Percentiles rank a stretch among this genome's conserved stretches.
Conservation (phyloP, 2,329 filamentous ascomycete genomes). For the Chaetomiaceae sp. region DNA sequence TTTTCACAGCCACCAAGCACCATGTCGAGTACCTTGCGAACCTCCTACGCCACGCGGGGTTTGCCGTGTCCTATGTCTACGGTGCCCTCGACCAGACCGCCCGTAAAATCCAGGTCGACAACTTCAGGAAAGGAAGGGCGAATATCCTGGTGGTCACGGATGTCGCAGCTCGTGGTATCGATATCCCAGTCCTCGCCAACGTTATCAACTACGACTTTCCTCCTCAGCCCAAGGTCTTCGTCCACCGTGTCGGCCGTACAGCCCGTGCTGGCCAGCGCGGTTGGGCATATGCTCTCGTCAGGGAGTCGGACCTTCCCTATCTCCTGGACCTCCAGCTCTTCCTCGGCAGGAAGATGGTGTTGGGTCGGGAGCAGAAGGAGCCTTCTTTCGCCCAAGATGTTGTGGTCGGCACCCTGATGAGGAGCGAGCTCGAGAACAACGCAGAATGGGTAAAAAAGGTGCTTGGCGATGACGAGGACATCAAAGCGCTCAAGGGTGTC, state of each 20-base stretch:
- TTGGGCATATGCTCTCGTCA: conserved; percentile 91
- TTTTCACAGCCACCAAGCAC: conserved; percentile 94
- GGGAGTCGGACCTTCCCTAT: conserved; percentile 85
- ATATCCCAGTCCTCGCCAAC: conserved; percentile 92
- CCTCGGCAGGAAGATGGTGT: conserved; percentile 73
- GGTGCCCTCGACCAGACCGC: conserved; percentile 92
- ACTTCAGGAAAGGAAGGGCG: conserved; percentile 77
- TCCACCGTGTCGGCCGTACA: conserved; percentile 93
- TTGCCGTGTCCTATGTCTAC: conserved; percentile 89
- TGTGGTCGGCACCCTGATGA: conserved; percentile 69
- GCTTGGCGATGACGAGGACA: conserved; percentile 68
- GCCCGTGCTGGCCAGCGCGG: conserved; percentile 88
- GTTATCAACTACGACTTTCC: conserved; percentile 99
- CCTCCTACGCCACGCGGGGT: conserved; percentile 76
- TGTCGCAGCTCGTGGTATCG: conserved; percentile 92
- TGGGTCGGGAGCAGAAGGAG: conserved; percentile 61
- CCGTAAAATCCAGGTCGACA: conserved; percentile 83
- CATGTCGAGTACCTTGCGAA: conserved; percentile 89
- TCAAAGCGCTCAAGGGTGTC: conserved; percentile 65
- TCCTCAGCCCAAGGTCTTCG: conserved; percentile 91
- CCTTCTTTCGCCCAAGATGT: conserved; percentile 78
- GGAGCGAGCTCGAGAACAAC: conserved; percentile 67
- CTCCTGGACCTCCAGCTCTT: conserved; percentile 92
- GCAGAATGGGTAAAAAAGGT: conserved; percentile 82
- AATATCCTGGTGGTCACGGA: conserved; percentile 96